phyloP scores from a whole-genome alignment of 2,329 filamentous ascomycete species.

The Colletotrichum sp. region DNA sequence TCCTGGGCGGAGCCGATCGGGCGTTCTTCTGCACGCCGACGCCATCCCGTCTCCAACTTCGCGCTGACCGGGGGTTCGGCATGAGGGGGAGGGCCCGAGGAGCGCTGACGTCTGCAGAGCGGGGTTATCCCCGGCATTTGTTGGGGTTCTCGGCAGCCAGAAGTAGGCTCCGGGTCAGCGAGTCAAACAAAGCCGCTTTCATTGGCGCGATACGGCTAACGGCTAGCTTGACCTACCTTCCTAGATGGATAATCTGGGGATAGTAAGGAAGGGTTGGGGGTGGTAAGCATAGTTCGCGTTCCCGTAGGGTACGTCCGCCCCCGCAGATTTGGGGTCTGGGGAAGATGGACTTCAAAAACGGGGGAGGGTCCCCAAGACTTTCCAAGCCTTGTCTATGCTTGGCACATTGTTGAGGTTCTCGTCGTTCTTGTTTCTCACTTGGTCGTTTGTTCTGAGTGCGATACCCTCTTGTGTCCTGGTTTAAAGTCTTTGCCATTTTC shows the following conservation, averaged over 20 bases:
- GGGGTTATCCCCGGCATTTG: background rate
- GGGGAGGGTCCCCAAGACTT: slow-evolving; percentile 4
- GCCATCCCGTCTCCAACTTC: background rate
- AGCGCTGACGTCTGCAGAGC: background rate
- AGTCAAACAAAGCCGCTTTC: background rate
- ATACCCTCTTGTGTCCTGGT: background rate
- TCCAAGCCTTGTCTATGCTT: slow-evolving; percentile 3
- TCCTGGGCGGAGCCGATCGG: background rate
- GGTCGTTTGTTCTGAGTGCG: background rate
- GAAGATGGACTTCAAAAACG: slow-evolving; percentile 16
- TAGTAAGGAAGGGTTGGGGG: background rate
- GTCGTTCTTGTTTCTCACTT: background rate
- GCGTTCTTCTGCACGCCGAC: slow-evolving; percentile 11
- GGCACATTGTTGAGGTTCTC: background rate
- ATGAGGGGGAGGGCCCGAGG: background rate
- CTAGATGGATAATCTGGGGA: slow-evolving; percentile 1
- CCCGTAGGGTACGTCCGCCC: background rate
- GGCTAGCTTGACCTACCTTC: background rate
- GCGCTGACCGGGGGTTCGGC: background rate
- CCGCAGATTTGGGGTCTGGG: slow-evolving; percentile 8
- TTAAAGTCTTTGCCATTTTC: background rate
- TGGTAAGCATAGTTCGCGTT: background rate
- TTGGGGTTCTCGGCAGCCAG: background rate
- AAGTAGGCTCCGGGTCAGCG: slow-evolving; percentile 4
- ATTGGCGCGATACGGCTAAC: slow-evolving; percentile 15